These are phyloP conservation scores for Rhododendron griersonianum DNA, from an alignment of 148 eudicot genomes.

Conservation along the genomic window DNA sequence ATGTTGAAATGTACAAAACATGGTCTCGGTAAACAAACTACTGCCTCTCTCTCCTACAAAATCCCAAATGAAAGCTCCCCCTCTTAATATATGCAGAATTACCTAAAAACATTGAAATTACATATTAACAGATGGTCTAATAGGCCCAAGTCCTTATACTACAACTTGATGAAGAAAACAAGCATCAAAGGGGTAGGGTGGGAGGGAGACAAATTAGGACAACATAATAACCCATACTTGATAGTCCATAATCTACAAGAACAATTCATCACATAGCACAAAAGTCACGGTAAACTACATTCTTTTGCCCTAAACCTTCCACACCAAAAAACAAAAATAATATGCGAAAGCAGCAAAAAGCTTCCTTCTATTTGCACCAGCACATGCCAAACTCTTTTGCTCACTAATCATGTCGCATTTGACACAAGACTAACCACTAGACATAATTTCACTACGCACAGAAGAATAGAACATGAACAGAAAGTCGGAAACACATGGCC, in stretches of 20 bases:
- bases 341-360: not conserved
- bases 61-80: not conserved
- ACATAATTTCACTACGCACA: not conserved
- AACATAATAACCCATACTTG: not conserved
- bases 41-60: not conserved
- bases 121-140: not conserved
- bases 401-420: not conserved
- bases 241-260: not conserved
- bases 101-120: not conserved
- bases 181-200: not conserved
- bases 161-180: not conserved
- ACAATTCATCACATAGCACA: not conserved
- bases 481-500: not conserved
- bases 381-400: not conserved
- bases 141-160: not conserved
- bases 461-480: not conserved
- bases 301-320: not conserved
- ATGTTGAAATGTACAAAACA: not conserved
- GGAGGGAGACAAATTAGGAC: not conserved
- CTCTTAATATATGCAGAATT: not conserved
- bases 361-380: not conserved
- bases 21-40: not conserved
- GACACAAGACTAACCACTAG: not conserved
- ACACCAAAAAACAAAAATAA: not conserved
- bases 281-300: not conserved